Percentiles rank a stretch among this genome's conserved stretches.
Conservation (phyloP, 2,329 filamentous ascomycete genomes). For the Ceratocystis cubensis region DNA sequence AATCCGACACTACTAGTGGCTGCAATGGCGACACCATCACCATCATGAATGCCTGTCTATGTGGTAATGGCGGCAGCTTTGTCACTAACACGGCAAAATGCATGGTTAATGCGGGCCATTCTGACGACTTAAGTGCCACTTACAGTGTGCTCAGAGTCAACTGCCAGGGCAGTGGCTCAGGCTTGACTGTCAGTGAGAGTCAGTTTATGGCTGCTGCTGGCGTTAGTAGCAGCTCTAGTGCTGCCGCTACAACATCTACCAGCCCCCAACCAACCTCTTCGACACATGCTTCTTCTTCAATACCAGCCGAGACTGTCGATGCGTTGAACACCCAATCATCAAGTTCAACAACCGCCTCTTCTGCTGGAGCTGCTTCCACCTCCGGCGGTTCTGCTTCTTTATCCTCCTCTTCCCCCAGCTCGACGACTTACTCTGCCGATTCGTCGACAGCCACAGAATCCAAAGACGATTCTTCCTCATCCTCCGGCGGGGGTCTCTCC, state of each 20-base stretch:
- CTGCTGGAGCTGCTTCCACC: not conserved
- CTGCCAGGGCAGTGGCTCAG: constrained; percentile 35
- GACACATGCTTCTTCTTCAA: constrained; percentile 19
- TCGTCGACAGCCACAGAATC: not conserved
- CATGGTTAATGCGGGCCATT: constrained; percentile 29
- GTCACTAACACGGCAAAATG: constrained; percentile 37
- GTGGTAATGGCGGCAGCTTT: constrained; percentile 38
- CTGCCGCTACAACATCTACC: constrained; percentile 18
- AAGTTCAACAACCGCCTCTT: constrained; percentile 7
- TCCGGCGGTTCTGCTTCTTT: not conserved
- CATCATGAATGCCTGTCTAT: constrained; percentile 39
- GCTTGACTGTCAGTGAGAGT: constrained; percentile 32
- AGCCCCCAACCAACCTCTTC: constrained; percentile 14
- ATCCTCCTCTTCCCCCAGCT: constrained; percentile 17
- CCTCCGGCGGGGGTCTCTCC: constrained; percentile 25
- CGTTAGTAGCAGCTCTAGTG: constrained; percentile 18
- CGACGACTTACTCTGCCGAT: not conserved
- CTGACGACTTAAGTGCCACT: constrained; percentile 31
- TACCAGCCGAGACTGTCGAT: not conserved
- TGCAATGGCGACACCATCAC: constrained; percentile 33
- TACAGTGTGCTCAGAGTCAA: constrained; percentile 35
- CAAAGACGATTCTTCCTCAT: not conserved
- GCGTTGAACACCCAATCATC: not conserved
- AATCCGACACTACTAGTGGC: constrained; percentile 30
- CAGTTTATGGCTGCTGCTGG: constrained; percentile 30